Base-by-base conservation (phyloP, 2,329 filamentous ascomycete species). In the Penicillium expansum region DNA sequence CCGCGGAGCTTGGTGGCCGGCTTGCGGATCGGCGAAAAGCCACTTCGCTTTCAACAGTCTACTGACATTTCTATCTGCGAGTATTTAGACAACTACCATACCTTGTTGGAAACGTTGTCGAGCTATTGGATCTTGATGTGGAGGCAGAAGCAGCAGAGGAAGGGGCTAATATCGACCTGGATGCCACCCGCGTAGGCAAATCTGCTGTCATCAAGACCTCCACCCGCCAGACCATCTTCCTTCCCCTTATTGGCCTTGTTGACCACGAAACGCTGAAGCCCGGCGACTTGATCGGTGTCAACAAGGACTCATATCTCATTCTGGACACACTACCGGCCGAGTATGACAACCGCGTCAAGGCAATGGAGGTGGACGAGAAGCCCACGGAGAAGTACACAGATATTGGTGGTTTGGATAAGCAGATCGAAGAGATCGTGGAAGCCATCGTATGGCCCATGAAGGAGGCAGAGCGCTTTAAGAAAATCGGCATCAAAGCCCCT, bases 391-490 rank as follows among this genome's bases (percentile, higher is more conserved):
- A 97, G 79, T 99, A 99, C 80, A 94, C 88, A 53, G 94, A 99
- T 79, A 95, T 99, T 14, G 94, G 94, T 78, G 94, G 94, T 50
- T 77, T 99, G 69, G 92, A 97, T 78, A 99, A 99, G 80, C 94
- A 99, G 81, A 99, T 99, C 71, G 93, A 97, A 76, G 95, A 99
- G 79, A 84, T 99, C 53, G 92, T 99, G 9, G 94, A 99, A 80
- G 94, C 94, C 55, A 94, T 99, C 48, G 94, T 99, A 30, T 97
- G 93, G 93, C 94, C 94, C 2, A 99, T 99, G 94, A 97, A 97
- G 84, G 93, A 99, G 79, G 92, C 94, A 1, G 95, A 99, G 68
- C 86, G 93, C 20, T 99, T 99, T 82, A 97, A 97, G 84, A 97
- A 97, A 84, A 97, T 99, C 70, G 94, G 94, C 67, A 99, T 99